Conservation (phyloP, 805 yeast species). For the Metschnikowia anglica region DNA sequence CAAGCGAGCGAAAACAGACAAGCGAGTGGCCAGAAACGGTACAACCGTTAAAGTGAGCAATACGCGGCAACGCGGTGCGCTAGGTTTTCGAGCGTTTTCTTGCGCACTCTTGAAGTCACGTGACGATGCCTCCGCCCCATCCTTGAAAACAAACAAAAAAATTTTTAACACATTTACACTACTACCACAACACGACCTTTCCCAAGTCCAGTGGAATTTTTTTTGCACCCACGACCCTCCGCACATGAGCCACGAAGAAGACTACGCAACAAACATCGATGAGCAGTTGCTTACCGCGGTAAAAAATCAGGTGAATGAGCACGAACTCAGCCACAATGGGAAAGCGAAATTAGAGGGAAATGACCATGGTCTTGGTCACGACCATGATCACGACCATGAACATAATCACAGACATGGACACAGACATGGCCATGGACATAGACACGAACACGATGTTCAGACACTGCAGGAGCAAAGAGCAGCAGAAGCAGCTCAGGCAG, state of each 20-base stretch:
- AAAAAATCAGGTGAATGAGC: slow-evolving; percentile 26
- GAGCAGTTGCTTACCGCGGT: slow-evolving; percentile 43
- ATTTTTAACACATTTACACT: slow-evolving; percentile 24
- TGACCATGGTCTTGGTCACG: slow-evolving; percentile 14
- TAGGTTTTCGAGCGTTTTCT: not conserved
- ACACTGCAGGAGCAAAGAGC: slow-evolving; percentile 21
- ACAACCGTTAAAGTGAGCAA: too few relatives aligned
- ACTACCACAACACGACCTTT: slow-evolving; percentile 27
- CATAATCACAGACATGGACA: slow-evolving; percentile 5
- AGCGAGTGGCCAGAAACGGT: too few relatives aligned
- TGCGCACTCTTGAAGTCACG: slow-evolving; percentile 2
- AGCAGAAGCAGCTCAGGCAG: slow-evolving; percentile 14
- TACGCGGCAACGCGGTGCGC: too few relatives aligned
- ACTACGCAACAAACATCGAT: slow-evolving; percentile 38
- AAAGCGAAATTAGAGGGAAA: slow-evolving; percentile 34
- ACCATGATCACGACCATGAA: slow-evolving; percentile 6
- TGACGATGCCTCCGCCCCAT: not conserved
- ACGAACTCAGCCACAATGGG: slow-evolving; percentile 29
- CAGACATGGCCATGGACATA: slow-evolving; percentile 11
- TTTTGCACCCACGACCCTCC: slow-evolving; percentile 18
- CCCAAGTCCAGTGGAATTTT: slow-evolving; percentile 6
- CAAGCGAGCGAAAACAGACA: too few relatives aligned
- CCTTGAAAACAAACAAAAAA: slow-evolving; percentile 1
- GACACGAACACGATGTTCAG: slow-evolving; percentile 7
- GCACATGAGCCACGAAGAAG: slow-evolving; percentile 29